phyloP scores from a whole-genome alignment of 495 filamentous ascomycete genomes.

The Talaromyces proteolyticus region DNA sequence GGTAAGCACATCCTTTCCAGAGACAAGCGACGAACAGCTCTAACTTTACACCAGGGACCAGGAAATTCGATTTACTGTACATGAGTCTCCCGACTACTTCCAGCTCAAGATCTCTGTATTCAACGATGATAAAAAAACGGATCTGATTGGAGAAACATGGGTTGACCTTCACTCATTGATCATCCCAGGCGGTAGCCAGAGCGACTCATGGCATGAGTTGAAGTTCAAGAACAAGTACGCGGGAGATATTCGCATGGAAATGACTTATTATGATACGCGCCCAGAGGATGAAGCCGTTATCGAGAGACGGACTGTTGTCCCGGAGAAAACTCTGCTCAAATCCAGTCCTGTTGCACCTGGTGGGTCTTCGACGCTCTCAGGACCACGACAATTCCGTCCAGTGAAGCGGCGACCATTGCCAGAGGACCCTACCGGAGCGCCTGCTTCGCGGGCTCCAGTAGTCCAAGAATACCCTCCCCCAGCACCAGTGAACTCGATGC shows the following conservation, averaged over 20 bases:
- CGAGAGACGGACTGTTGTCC: slow-evolving; percentile 44
- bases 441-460: slow-evolving; percentile 16
- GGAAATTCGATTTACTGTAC: slow-evolving; percentile 91
- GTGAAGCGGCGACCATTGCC: slow-evolving; percentile 78
- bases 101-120: slow-evolving; percentile 92
- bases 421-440: slow-evolving; percentile 53
- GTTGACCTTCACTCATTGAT: slow-evolving; percentile 77
- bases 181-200: slow-evolving; percentile 81
- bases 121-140: slow-evolving; percentile 95
- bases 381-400: slow-evolving; percentile 53
- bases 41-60: slow-evolving; percentile 71
- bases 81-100: slow-evolving; percentile 93
- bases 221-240: slow-evolving; percentile 89
- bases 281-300: slow-evolving; percentile 64
- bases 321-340: slow-evolving; percentile 22
- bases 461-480: slow-evolving; percentile 13
- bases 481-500: slow-evolving; percentile 16
- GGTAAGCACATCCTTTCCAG: slow-evolving; percentile 52
- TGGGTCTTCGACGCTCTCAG: slow-evolving; percentile 36
- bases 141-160: slow-evolving; percentile 91
- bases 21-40: neutral
- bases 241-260: slow-evolving; percentile 88
- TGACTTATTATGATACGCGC: slow-evolving; percentile 91
- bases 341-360: neutral
- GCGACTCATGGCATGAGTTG: slow-evolving; percentile 84